Base-by-base conservation (phyloP, 192 early-diverging fungal species). In the Coemansia sp. region DNA sequence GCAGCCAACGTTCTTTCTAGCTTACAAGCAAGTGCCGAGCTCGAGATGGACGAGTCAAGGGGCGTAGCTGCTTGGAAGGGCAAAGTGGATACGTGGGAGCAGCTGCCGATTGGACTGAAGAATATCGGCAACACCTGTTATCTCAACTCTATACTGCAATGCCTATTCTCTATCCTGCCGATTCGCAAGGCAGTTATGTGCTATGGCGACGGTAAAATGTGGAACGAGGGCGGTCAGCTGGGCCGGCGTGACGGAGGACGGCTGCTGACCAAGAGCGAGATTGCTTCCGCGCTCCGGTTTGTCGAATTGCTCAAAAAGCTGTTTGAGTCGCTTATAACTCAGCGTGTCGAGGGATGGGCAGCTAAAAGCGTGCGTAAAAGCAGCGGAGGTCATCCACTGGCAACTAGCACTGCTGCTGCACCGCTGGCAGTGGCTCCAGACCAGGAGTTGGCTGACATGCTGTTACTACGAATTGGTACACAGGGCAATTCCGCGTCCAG, bases 61-160 rank as follows among this genome's bases (percentile, higher is more conserved):
- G 62, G 55, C 14, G 55, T 56, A 31, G 39, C 30, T 0, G 30
- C 40, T 6, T 45, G 55, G 48, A 56, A 64, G 8, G 34, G 38
- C 41, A 69, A 46, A 16, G 41, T 73, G 34, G 63, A 61, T 26
- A 53, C 64, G 3, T 68, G 51, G 56, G 50, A 39, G 50, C 62
- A 76, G 45, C 80, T 82, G 6, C 90, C 90, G 6, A 80, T 86
- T 0, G 91, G 89, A 6, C 80, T 90, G 36, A 71, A 79, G 21
- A 94, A 94, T 48, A 88, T 91, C 63, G 90, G 90, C 37, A 91
- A 90, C 41, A 94, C 92, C 0, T 94, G 92, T 68, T 94, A 94
- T 60, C 76, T 94, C 14, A 94, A 93, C 64, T 89, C 88, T 34
- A 64, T 94, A 16, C 67, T 94, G 17, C 85, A 90, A 79, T 89